Evolutionary conservation across 371 early-diverging fungal species (phyloP), one percentile per base, ranked within the genome.

Genomic region (Mucor plumbeus): DNA sequence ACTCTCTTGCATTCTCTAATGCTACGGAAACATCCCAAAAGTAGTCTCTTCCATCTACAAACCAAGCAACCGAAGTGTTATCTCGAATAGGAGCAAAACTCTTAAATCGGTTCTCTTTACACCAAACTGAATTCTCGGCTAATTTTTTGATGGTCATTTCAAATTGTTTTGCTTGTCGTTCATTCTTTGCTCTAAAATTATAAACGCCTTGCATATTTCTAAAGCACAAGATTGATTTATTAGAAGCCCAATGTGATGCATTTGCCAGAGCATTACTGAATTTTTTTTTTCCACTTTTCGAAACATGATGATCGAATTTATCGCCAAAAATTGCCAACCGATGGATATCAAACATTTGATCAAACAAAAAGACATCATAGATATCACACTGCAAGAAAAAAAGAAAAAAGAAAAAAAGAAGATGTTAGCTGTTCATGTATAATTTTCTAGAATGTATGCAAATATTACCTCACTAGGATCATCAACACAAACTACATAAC

Each of bases 41-140:
- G 73, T 95, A 95, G 70, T 91, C 91, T 56, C 88, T 81, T 21
- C 92, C 94, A 67, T 95, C 95, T 8, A 95, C 87, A 77, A 87
- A 92, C 85, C 88, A 94, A 19, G 88, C 74, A 3, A 85, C 84
- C 15, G 83, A 83, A 48, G 79, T 74, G 57, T 83, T 70, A 33
- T 80, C 64, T 35, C 94, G 84, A 56, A 90, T 79, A 6, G 94
- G 94, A 40, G 95, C 92, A 80, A 91, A 95, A 7, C 91, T 90
- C n/a, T 79, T 84, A 56, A 84, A 91, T 5, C 90, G 85, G 65
- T 94, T 88, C 10, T n/a, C 31, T 7, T 71, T 72, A 50, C 80
- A 79, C 92, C 92, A 93, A 4, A 79, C 69, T 4, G 81, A 83
- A 8, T 70, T 57, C 13, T 33, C 31, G 33, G 73, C 72, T 67